A percentile compares a stretch with the other conserved stretches of the same genome.
Evolutionary conservation across 768 basidiomycete species (phyloP).

Genomic region (Mycena kentingensis): DNA sequence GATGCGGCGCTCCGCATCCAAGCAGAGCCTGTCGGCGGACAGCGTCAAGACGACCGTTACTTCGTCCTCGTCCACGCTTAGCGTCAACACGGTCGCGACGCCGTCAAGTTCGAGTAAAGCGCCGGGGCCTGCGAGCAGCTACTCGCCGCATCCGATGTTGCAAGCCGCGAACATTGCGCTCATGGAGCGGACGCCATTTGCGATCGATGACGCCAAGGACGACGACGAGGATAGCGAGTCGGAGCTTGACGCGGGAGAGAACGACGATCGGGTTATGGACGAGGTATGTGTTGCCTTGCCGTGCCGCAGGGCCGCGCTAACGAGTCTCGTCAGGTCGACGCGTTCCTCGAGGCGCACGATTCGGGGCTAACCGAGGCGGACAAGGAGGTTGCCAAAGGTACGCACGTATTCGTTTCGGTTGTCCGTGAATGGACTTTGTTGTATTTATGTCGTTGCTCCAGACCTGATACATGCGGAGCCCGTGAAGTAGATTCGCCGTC

Average conservation of each 20-base stretch:
- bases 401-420: constrained; percentile 22
- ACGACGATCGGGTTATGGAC: constrained; percentile 83
- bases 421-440: neutral
- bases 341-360: constrained; percentile 93
- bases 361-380: constrained; percentile 81
- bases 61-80: constrained; percentile 52
- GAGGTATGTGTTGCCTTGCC: constrained; percentile 57
- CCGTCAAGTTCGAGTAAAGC: constrained; percentile 28
- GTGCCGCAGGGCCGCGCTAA: too few species aligned
- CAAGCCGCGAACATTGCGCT: constrained; percentile 79
- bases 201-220: constrained; percentile 93
- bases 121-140: constrained; percentile 38
- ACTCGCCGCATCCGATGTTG: constrained; percentile 66
- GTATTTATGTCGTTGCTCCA: constrained; percentile 28
- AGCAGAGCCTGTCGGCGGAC: constrained; percentile 47
- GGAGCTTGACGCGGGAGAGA: constrained; percentile 55
- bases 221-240: constrained; percentile 74
- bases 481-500: constrained; percentile 41
- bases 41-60: constrained; percentile 31
- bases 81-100: constrained; percentile 45
- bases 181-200: constrained; percentile 92
- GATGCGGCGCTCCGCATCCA: constrained; percentile 61
- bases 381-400: constrained; percentile 75
- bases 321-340: constrained; percentile 64
- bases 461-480: constrained; percentile 65